These are phyloP conservation scores for Russula sp. DNA, from an alignment of 768 basidiomycete genomes.

Conservation along the genomic window DNA sequence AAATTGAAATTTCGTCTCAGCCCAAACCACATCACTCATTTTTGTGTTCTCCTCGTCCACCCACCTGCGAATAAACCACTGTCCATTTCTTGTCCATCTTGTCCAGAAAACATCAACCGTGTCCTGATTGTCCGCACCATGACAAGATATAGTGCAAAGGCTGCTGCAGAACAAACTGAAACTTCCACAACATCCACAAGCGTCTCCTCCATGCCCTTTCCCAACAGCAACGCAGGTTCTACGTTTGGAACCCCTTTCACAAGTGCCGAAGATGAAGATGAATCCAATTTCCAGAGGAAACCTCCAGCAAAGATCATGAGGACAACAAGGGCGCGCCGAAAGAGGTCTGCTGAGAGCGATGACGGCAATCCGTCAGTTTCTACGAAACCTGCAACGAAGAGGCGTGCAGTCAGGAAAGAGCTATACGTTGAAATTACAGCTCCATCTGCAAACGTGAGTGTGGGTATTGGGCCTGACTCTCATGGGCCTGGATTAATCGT, in stretches of 20 bases:
- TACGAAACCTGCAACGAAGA: conserved; percentile 30
- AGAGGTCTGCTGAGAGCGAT: conserved; percentile 36
- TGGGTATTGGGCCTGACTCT: conserved; percentile 20
- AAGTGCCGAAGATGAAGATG: conserved; percentile 26
- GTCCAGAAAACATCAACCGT: conserved; percentile 5
- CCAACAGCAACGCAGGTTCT: conserved; percentile 26
- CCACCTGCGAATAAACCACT: conserved; percentile 19
- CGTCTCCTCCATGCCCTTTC: conserved; percentile 21
- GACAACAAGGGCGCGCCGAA: conserved; percentile 17
- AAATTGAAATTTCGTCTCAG: not conserved
- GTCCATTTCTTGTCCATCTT: conserved; percentile 12
- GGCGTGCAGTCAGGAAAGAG: conserved; percentile 24
- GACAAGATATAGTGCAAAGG: conserved; percentile 10
- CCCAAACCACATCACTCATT: not conserved
- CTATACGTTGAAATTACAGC: conserved; percentile 33
- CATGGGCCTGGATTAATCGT: conserved; percentile 10
- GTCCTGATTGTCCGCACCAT: not conserved
- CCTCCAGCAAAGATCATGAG: conserved; percentile 28
- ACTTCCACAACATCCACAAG: conserved; percentile 22
- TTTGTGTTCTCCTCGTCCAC: conserved; percentile 6
- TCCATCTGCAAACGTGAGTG: conserved; percentile 23
- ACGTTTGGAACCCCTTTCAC: conserved; percentile 21
- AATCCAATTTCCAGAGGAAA: conserved; percentile 33
- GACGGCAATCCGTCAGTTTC: conserved; percentile 40
- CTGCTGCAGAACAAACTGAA: conserved; percentile 10